A percentile compares a stretch with the other conserved stretches of the same genome.
phyloP scores from a whole-genome alignment of 2,329 filamentous ascomycete genomes.

The Ceratocystis cacaofunesta region DNA sequence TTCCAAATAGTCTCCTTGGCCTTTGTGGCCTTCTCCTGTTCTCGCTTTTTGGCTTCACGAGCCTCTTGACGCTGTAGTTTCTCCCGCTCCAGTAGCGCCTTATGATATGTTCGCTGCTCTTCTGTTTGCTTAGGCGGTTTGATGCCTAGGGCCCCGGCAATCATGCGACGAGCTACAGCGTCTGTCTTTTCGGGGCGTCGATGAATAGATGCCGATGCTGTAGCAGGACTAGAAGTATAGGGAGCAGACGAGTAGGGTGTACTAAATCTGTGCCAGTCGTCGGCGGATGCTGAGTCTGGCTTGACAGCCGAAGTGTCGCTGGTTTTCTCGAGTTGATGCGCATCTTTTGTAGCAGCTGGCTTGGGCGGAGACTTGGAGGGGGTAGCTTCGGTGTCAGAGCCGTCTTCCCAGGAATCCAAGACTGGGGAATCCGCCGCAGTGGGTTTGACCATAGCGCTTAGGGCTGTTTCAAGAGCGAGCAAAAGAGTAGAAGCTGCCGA shows the following conservation, averaged over 20 bases:
- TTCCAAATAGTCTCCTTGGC: constrained; percentile 84
- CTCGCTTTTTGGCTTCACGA: constrained; percentile 45
- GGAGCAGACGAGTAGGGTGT: not conserved
- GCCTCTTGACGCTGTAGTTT: constrained; percentile 60
- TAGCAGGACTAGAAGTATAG: not conserved
- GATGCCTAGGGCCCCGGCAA: constrained; percentile 74
- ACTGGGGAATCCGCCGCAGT: constrained; percentile 22
- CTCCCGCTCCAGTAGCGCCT: constrained; percentile 69
- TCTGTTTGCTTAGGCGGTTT: constrained; percentile 68
- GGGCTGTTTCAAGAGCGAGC: not conserved
- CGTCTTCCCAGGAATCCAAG: constrained; percentile 41
- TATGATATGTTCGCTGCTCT: constrained; percentile 78
- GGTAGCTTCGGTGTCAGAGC: constrained; percentile 29
- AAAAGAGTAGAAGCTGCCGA: not conserved
- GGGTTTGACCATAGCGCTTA: not conserved
- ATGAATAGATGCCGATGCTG: not conserved
- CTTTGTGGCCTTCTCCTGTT: constrained; percentile 51
- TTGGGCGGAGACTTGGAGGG: constrained; percentile 14
- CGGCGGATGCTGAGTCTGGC: not conserved
- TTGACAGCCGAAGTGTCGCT: not conserved
- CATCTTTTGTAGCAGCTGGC: not conserved
- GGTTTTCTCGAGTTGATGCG: not conserved
- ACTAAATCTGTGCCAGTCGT: constrained; percentile 6
- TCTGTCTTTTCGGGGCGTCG: constrained; percentile 77
- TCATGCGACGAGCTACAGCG: constrained; percentile 76